These are phyloP conservation scores for Metarhizium robertsii DNA, from an alignment of 2,329 filamentous ascomycete genomes.

Conservation along the genomic window DNA sequence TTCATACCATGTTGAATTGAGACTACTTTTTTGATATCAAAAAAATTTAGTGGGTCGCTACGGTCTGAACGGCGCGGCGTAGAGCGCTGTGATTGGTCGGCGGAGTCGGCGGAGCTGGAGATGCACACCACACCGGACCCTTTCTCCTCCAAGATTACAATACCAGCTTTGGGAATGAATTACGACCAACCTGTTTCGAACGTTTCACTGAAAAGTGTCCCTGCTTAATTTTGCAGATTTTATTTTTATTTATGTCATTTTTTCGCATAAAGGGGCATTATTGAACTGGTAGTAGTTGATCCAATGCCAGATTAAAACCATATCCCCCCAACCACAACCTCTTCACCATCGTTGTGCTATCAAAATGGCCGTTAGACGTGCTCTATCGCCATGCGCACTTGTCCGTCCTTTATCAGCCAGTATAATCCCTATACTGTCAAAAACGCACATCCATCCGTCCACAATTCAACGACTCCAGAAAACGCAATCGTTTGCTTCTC, in stretches of 20 bases:
- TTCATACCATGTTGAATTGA: neutral
- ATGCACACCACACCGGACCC: no score
- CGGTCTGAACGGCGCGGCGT: neutral
- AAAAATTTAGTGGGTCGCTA: neutral
- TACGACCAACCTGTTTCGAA: no score
- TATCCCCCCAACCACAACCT: neutral
- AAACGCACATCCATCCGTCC: neutral
- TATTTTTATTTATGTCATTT: no score
- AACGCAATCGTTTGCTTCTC: conserved; percentile 3
- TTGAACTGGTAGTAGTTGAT: neutral
- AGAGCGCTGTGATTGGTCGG: neutral
- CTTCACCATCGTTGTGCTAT: neutral
- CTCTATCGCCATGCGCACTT: neutral
- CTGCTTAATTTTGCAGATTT: no score
- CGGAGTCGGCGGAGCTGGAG: neutral
- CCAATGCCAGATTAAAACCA: neutral
- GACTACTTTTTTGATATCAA: neutral
- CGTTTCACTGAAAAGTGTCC: no score
- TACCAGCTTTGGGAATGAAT: no score
- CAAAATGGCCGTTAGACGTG: neutral
- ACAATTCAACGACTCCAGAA: neutral
- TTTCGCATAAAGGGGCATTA: neutral
- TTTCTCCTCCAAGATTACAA: no score
- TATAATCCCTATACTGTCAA: neutral
- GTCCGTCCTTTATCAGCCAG: neutral